Base-by-base conservation (phyloP, 208 protist genomes). In the Crithidia mellificae region DNA sequence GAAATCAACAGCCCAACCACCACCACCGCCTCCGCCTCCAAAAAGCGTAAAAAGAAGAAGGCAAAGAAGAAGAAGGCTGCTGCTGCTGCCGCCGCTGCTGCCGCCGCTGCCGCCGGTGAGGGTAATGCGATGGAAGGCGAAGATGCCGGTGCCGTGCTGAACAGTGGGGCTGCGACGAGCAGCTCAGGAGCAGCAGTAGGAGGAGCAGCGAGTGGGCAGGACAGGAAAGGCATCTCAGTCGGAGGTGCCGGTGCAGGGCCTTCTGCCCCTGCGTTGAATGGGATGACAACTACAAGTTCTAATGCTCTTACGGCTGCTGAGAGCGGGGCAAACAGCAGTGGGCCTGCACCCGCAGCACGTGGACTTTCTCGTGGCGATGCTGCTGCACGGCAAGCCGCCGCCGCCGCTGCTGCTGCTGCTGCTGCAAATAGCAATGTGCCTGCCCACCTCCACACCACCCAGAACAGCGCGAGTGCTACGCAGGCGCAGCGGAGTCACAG, bases 31-130 rank as follows among this genome's bases (percentile, higher is more conserved):
- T 49, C 65, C 22, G 54, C 55, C 14, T 53, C 36, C 17, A 74
- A 74, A 52, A 77, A 77, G 55, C 53, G 52, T 17, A 81, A 81
- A 24, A 81, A 81, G 34, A 81, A 76, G 41, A 76, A 68, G 39
- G 52, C 59, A 24, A 74, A 77, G 22, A 68, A 80, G 22, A 55
- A 58, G 43, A 52, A 51, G 44, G 52, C 43, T 20, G 58, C 72
- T 34, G 47, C 63, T n/a, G 50, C 39, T 12, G 24, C 56, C 9
- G 36, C 50, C 25, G 46, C 53, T 25, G 32, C 67, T 6, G 30
- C 65, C 15, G 58, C 53, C 22, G 50, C 49, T 25, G 56, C 71
- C 27, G 46, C 63, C 14, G 6, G 19, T 14, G 39, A n/a, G 6
- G 27, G 7, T 12, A 44, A 9, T 9, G 25, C 59, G 12, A 25